Percentiles rank a stretch among this genome's conserved stretches.
phyloP scores from a whole-genome alignment of 352 stramenopile genomes.

The Phytopythium chamaehyphon region DNA sequence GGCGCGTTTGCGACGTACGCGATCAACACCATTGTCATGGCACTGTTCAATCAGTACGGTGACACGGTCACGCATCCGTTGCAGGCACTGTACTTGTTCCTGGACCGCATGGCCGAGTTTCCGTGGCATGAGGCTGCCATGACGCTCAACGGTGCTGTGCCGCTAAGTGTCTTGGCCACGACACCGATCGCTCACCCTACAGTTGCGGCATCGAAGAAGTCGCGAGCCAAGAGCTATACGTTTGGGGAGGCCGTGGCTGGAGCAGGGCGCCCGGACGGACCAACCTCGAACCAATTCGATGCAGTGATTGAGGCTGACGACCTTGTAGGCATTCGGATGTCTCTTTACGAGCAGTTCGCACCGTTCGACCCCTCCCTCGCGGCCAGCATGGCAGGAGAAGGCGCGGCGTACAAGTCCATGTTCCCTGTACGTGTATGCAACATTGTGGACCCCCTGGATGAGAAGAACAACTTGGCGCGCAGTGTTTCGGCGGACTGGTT shows the following conservation, averaged over 20 bases:
- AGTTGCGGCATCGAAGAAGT: slow-evolving; percentile 11
- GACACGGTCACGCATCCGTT: slow-evolving; percentile 67
- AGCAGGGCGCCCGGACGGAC: slow-evolving; percentile 10
- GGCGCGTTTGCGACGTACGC: slow-evolving; percentile 83
- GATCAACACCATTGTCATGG: slow-evolving; percentile 88
- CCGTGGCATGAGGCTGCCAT: slow-evolving; percentile 81
- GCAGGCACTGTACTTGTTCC: slow-evolving; percentile 80
- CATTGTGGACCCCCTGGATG: slow-evolving; percentile 86
- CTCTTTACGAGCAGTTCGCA: slow-evolving; percentile 55
- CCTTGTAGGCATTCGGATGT: slow-evolving; percentile 42
- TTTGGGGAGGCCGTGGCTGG: slow-evolving; percentile 6
- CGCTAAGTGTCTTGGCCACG: slow-evolving; percentile 46
- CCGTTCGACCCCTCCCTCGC: slow-evolving; percentile 34
- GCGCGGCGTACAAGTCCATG: slow-evolving; percentile 13
- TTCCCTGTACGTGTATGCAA: slow-evolving; percentile 86
- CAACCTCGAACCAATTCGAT: slow-evolving; percentile 10
- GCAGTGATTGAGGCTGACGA: slow-evolving; percentile 31
- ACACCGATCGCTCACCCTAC: slow-evolving; percentile 27
- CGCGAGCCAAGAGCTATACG: slow-evolving; percentile 4
- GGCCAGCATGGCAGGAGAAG: slow-evolving; percentile 2
- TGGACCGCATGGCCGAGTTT: slow-evolving; percentile 82
- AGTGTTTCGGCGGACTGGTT: slow-evolving; percentile 74
- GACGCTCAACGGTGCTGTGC: slow-evolving; percentile 70
- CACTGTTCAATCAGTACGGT: slow-evolving; percentile 84
- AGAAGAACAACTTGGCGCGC: slow-evolving; percentile 83